phyloP scores from a whole-genome alignment of 202 grass and related monocot genomes.

The Eragrostis tef region DNA sequence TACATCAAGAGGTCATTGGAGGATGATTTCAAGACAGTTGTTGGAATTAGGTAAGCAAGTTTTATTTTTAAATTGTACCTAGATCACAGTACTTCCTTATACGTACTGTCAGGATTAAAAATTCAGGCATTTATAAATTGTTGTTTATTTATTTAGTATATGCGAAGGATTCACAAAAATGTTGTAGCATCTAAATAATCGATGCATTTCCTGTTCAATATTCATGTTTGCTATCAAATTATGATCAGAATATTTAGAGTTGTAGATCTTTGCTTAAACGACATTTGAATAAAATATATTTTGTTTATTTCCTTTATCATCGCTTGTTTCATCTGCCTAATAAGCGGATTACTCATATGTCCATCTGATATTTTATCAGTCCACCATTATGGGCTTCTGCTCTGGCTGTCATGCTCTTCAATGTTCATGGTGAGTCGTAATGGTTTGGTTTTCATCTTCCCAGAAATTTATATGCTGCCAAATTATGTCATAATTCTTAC shows the following conservation, averaged over 20 bases:
- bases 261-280: not conserved
- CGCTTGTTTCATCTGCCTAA: slow-evolving; percentile 37
- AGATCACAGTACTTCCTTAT: not conserved
- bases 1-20: slow-evolving; percentile 88
- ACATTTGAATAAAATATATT: not conserved
- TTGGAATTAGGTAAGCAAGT: slow-evolving; percentile 75
- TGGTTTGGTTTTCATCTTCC: slow-evolving; percentile 3
- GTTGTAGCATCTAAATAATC: not conserved
- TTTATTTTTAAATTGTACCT: too few species aligned
- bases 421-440: slow-evolving; percentile 76
- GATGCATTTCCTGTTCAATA: not conserved
- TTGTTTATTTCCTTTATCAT: not conserved
- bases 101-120: not conserved
- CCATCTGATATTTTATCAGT: slow-evolving; percentile 49
- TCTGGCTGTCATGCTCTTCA: slow-evolving; percentile 80
- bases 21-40: slow-evolving; percentile 94
- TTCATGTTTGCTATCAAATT: not conserved
- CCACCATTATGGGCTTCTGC: slow-evolving; percentile 83
- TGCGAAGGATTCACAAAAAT: not conserved
- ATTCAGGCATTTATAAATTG: not conserved
- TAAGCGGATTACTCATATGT: slow-evolving; percentile 37
- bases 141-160: slow-evolving; percentile 10
- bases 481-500: not conserved
- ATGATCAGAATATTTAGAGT: not conserved
- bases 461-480: slow-evolving; percentile 26